phyloP scores from a whole-genome alignment of 1,284 basidiomycete genomes.

The Ceratobasidium sp. region DNA sequence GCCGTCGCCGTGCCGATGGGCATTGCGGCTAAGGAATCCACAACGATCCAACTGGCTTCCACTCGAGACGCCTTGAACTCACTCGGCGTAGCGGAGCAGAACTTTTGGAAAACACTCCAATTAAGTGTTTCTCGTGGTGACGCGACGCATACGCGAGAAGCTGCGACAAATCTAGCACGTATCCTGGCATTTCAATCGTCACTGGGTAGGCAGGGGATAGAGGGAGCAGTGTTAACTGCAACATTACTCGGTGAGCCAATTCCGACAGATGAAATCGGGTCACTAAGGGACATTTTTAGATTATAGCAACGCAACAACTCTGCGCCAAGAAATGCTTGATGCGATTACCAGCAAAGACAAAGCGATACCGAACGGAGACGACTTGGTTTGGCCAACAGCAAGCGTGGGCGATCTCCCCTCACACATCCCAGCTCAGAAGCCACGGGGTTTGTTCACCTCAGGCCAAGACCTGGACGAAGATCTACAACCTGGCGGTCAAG shows the following conservation, averaged over 20 bases:
- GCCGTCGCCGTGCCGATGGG: slow-evolving; percentile 89
- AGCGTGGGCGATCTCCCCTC: slow-evolving; percentile 53
- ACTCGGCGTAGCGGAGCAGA: slow-evolving; percentile 75
- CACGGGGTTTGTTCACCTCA: background rate
- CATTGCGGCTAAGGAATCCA: slow-evolving; percentile 66
- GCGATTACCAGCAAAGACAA: slow-evolving; percentile 68
- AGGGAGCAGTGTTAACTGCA: slow-evolving; percentile 70
- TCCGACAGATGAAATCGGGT: slow-evolving; percentile 12
- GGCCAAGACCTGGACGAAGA: slow-evolving; percentile 55
- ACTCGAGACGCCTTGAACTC: slow-evolving; percentile 74
- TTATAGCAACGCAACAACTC: slow-evolving; percentile 77
- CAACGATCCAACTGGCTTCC: slow-evolving; percentile 60
- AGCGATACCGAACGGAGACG: slow-evolving; percentile 61
- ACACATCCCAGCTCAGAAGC: background rate
- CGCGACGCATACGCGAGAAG: slow-evolving; percentile 79
- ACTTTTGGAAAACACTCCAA: slow-evolving; percentile 77
- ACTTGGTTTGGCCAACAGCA: slow-evolving; percentile 75
- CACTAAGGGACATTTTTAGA: slow-evolving; percentile 61
- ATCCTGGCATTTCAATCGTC: slow-evolving; percentile 84
- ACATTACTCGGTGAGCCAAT: slow-evolving; percentile 73
- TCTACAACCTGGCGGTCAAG: slow-evolving; percentile 56
- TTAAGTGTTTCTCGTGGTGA: slow-evolving; percentile 71
- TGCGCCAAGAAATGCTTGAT: slow-evolving; percentile 84
- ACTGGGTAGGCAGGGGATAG: slow-evolving; percentile 71
- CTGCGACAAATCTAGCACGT: slow-evolving; percentile 76